Evolutionary conservation across 2,329 filamentous ascomycete species (phyloP), one percentile per base, ranked within the genome.

Genomic region (Daldinia sp.): DNA sequence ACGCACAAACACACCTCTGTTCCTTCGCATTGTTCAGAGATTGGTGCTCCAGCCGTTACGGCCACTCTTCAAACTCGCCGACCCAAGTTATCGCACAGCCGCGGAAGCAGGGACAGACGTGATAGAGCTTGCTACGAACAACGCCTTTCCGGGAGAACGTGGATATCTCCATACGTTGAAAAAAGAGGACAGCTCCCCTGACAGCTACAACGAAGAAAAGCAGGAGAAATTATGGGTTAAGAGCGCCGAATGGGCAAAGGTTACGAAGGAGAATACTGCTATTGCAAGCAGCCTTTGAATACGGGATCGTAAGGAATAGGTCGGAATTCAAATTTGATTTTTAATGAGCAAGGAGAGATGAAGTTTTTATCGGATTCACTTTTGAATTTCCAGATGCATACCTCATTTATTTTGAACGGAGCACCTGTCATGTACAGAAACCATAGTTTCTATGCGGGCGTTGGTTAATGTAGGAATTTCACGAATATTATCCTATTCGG

Each of bases 141-240:
- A 66, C n/a, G 61, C 63, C 15, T 70, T 70, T 64, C 70, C 73
- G 8, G 73, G 72, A 43, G 71, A 76, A 41, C 70, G 73, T 4
- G 77, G 77, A 1, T 77, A 77, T 60, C 77, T 71, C n/a, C 53
- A 55, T 11, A 39, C 56, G 23, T 50, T 69, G 7, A 61, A 66
- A 48, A 61, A 43, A 50, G 62, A 63, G 48, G 53, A 59, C 45
- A 72, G 69, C 41, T 70, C 69, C 10, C 45, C 58, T 11, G 68
- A 70, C 15, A 72, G 67, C 34, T 34, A 67, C 11, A 56, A 68
- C 34, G 67, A 68, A 52, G 54, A 59, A n/a, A 67, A 66, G 35
- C 71, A 72, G 54, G 58, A 72, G 47, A 69, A 61, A 41, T 7
- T 72, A 6, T 71, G 70, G 70, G 43, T 10, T 17, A 70, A 71